Evolutionary conservation across 352 stramenopile genomes (phyloP), one percentile per base, ranked within the genome.

Genomic region (Globisporangium acanthophoron): DNA sequence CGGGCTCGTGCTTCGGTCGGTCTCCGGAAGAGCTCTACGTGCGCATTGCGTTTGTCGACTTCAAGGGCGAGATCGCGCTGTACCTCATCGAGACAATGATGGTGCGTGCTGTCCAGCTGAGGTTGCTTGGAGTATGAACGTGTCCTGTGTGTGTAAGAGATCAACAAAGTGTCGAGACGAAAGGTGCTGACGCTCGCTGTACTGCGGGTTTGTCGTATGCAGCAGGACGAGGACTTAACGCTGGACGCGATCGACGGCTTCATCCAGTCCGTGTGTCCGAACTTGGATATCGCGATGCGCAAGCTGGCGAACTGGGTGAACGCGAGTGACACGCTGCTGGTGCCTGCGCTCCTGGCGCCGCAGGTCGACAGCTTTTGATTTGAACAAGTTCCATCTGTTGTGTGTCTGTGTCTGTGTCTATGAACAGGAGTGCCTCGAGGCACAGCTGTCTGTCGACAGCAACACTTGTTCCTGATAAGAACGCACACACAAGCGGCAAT

Each of bases 21-120:
- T 69, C 67, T 11, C 74, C 79, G 1, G 66, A 87, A 18, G 85
- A 96, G 58, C 74, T 94, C 37, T 92, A 88, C 52, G 83, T 78
- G 27, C 83, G 87, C 0, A 71, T 96, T 39, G 87, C 87, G 6
- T 94, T 92, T 56, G 87, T 96, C 2, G 87, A 94, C 61, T 96
- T 96, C 52, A 92, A 94, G 60, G 87, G 87, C 53, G 87, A 93
- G 27, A 80, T 94, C 46, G 83, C 87, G 18, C 68, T 96, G 48
- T 96, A 95, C 51, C 60, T 93, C 1, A 90, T 95, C 60, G 83
- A 92, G 59, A 93, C 83, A 64, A 92, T 90, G 81, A 82, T 94
- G 69, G 73, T 71, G 3, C 13, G 8, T 54, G 18, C 12, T 56
- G 27, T 53, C 5, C 20, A 5, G 47, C 15, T 15, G 41, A 24